A percentile compares a stretch with the other conserved stretches of the same genome.
phyloP scores from a whole-genome alignment of 2,329 filamentous ascomycete genomes.

The Calcarisporium arbuscula region DNA sequence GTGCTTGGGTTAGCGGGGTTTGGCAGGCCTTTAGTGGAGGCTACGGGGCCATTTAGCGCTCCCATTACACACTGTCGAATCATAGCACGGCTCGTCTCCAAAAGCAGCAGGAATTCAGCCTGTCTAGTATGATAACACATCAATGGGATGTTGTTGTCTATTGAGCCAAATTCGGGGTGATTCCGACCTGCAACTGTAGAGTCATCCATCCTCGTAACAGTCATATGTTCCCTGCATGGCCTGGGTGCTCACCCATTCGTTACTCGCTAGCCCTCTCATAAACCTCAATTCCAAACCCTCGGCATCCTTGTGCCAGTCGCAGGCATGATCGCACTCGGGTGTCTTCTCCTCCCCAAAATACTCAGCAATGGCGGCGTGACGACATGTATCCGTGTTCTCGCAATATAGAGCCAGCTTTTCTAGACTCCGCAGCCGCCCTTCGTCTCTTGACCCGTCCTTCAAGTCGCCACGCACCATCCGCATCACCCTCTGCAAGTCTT shows the following conservation, averaged over 20 bases:
- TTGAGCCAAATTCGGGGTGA: neutral
- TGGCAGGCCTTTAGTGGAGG: too few species aligned
- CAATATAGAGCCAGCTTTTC: slow-evolving; percentile 71
- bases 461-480: slow-evolving; percentile 44
- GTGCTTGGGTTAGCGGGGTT: too few species aligned
- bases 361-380: slow-evolving; percentile 66
- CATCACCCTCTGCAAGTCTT: slow-evolving; percentile 72
- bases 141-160: too few species aligned
- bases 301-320: slow-evolving; percentile 70
- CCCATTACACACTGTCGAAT: too few species aligned
- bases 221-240: slow-evolving; percentile 52
- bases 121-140: too few species aligned
- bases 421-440: slow-evolving; percentile 56
- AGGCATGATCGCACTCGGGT: slow-evolving; percentile 65
- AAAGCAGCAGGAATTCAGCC: too few species aligned
- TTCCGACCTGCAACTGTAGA: neutral
- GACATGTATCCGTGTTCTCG: slow-evolving; percentile 66
- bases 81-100: too few species aligned
- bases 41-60: too few species aligned
- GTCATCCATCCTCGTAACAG: slow-evolving; percentile 42
- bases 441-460: slow-evolving; percentile 33
- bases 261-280: slow-evolving; percentile 46
- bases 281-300: slow-evolving; percentile 52
- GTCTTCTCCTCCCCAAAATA: slow-evolving; percentile 66
- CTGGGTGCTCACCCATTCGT: slow-evolving; percentile 60